A percentile compares a stretch with the other conserved stretches of the same genome.
These are phyloP conservation scores for Nadsonia starkeyi-henricii DNA, from an alignment of 1,139 yeast species.

Conservation along the genomic window DNA sequence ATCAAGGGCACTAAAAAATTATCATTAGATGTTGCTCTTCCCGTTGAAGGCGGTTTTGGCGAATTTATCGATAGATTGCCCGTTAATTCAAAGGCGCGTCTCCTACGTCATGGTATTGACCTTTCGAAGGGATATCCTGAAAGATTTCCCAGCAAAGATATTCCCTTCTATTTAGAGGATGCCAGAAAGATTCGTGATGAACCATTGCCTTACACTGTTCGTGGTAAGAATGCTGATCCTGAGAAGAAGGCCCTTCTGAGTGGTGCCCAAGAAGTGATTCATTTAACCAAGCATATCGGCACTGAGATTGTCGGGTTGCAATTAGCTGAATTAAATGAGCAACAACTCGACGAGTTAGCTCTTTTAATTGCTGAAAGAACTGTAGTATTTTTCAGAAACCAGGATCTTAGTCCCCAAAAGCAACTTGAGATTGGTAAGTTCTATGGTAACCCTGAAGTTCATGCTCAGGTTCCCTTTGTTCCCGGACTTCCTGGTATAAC, in stretches of 20 bases:
- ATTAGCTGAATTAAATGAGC: background rate
- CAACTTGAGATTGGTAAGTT: constrained; percentile 27
- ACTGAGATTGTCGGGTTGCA: constrained; percentile 40
- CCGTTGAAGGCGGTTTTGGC: constrained; percentile 8
- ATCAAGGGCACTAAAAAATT: background rate
- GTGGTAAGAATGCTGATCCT: constrained; percentile 39
- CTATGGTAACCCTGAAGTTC: constrained; percentile 2
- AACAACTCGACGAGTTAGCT: constrained; percentile 28
- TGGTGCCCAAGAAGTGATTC: constrained; percentile 35
- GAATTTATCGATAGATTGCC: constrained; percentile 24
- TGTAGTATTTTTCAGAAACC: constrained; percentile 15
- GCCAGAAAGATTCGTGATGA: constrained; percentile 32
- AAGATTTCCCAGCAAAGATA: constrained; percentile 20
- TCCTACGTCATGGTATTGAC: constrained; percentile 28
- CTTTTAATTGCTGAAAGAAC: constrained; percentile 38
- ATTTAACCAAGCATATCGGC: constrained; percentile 38
- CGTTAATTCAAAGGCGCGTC: constrained; percentile 24
- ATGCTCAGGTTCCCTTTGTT: background rate
- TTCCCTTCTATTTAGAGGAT: constrained; percentile 41
- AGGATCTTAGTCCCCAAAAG: constrained; percentile 26
- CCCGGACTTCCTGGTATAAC: constrained; percentile 17
- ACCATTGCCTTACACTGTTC: constrained; percentile 29
- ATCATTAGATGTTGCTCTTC: background rate
- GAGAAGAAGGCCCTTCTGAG: constrained; percentile 38
- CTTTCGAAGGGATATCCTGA: constrained; percentile 33